A percentile compares a stretch with the other conserved stretches of the same genome.
Conservation (phyloP, 345 rosid species). For the Bruguiera gymnorhiza region DNA sequence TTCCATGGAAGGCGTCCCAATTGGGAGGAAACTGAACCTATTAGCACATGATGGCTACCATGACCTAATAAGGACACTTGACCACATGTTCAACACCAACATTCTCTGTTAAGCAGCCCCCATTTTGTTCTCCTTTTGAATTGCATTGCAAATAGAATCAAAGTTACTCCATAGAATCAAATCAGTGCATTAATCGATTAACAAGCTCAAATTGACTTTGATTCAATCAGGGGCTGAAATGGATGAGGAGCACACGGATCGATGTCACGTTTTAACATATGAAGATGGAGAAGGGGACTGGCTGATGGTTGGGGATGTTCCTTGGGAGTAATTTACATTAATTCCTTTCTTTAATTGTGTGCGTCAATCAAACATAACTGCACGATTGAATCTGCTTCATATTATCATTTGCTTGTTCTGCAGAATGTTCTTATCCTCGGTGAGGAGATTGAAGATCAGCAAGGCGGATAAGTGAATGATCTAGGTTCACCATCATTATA, state of each 20-base stretch:
- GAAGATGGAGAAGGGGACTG: slow-evolving; percentile 97
- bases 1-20: slow-evolving; percentile 92
- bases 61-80: slow-evolving; percentile 69
- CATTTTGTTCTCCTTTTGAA: not conserved
- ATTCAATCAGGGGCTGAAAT: slow-evolving; percentile 61
- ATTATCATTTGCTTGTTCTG: not conserved
- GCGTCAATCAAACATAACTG: too few relatives aligned
- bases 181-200: not conserved
- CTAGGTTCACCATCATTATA: not conserved
- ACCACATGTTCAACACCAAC: slow-evolving; percentile 69
- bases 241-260: slow-evolving; percentile 50
- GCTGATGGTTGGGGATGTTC: slow-evolving; percentile 99
- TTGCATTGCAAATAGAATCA: not conserved
- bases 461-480: slow-evolving; percentile 40
- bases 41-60: slow-evolving; percentile 71
- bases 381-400: too few relatives aligned
- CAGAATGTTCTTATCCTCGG: slow-evolving; percentile 85
- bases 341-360: too few relatives aligned
- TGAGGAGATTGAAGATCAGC: slow-evolving; percentile 85
- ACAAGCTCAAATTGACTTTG: not conserved
- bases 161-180: not conserved
- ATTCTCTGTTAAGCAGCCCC: slow-evolving; percentile 58
- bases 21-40: slow-evolving; percentile 82
- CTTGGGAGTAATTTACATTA: slow-evolving; percentile 74
- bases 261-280: slow-evolving; percentile 76